Base-by-base conservation (phyloP, 345 rosid genomes). In the Physaria fendleri region DNA sequence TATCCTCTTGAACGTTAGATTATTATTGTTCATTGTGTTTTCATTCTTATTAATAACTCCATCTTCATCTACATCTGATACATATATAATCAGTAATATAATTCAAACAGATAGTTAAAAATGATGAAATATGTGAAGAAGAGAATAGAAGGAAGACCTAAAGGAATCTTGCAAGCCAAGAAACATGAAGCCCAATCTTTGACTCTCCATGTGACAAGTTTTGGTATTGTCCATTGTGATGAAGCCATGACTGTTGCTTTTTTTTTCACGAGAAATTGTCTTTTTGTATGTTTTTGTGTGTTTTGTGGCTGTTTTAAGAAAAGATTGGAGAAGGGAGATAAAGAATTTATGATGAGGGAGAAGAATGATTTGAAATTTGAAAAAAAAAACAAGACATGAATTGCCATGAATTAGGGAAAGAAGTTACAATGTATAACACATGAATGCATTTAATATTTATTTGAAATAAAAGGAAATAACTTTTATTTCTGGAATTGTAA, bases 151-250 rank as follows among this genome's bases (percentile, higher is more conserved):
- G 30, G n/a, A 28, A 30, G 60, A 84, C 90, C 87, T 72, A 74
- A 22, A 44, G 85, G 78, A 47, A 74, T 43, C 28, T 71, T 72
- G 81, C 76, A 76, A 66, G 81, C 77, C 68, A 80, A 69, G 81
- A 82, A 80, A 68, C 92, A 82, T 8, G 88, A 78, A 15, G 80
- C 81, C 81, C 78, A 77, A 62, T 82, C 88, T 59, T 64, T 80
- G 13, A 80, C 74, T 64, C 84, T 51, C 85, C 88, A 80, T 59
- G 84, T 71, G 3, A 82, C 77, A 41, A 80, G 65, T 71, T 67
- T 78, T 67, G 74, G 74, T 24, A 74, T 62, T 21, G 81, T 77
- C 75, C 75, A 77, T 28, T 72, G 78, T 12, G 81, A 74, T 17
- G 81, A 74, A 65, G 66, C 74, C 84, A 81, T 81, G 14, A 5